Conservation (phyloP, 257 asterid species). For the Solanum dulcamara region DNA sequence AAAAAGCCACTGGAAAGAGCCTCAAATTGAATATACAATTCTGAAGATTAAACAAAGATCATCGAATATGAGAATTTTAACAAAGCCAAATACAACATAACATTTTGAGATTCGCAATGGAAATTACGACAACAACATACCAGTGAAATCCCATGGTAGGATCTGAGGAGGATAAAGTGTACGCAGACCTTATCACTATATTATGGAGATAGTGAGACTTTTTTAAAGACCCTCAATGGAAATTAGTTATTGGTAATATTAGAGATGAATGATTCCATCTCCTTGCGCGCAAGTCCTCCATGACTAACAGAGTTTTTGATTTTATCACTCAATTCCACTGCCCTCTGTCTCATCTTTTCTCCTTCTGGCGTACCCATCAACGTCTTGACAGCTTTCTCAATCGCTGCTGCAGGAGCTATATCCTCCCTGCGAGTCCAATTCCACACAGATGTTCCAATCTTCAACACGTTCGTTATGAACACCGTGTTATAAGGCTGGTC, state of each 20-base stretch:
- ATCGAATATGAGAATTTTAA: background rate
- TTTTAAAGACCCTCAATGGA: no score
- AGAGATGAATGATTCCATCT: background rate
- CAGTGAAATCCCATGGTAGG: no score
- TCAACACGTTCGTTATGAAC: background rate
- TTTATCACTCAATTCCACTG: background rate
- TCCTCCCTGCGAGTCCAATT: background rate
- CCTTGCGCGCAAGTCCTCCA: background rate
- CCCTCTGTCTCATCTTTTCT: background rate
- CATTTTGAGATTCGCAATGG: background rate
- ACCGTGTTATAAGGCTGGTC: background rate
- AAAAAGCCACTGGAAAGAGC: background rate
- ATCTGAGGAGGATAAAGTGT: no score
- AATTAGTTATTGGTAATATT: background rate
- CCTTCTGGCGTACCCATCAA: background rate
- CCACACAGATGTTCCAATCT: background rate
- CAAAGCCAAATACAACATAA: background rate
- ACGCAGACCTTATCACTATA: no score
- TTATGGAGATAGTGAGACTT: no score
- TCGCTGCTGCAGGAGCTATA: background rate
- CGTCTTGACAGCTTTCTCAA: background rate
- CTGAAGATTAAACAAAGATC: background rate
- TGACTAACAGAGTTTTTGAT: background rate
- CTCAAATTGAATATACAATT: background rate
- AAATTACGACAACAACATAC: no score